Evolutionary conservation across 257 asterid genomes (phyloP).

Genomic region (Solanum microdontum): DNA sequence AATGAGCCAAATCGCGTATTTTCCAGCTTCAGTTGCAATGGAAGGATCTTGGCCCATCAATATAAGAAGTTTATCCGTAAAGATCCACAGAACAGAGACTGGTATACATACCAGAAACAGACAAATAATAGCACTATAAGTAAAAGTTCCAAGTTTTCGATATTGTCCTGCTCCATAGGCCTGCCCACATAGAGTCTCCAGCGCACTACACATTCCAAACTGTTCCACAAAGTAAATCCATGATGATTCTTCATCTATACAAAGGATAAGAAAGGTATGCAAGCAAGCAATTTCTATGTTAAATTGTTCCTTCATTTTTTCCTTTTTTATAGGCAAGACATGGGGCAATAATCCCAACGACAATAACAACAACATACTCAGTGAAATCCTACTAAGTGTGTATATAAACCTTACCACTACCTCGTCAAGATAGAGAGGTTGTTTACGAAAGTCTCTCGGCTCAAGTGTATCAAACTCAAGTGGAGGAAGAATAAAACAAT

Average conservation of each 20-base stretch:
- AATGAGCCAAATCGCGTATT: conserved; percentile 50
- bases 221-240: conserved; percentile 8
- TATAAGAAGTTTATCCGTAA: conserved; percentile 43
- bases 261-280: neutral
- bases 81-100: conserved; percentile 42
- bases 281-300: neutral
- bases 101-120: conserved; percentile 57
- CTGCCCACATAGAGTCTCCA: conserved; percentile 89
- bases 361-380: too few species aligned
- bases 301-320: neutral
- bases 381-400: too few species aligned
- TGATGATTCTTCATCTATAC: neutral
- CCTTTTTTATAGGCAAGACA: neutral
- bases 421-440: too few species aligned
- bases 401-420: too few species aligned
- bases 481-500: too few species aligned
- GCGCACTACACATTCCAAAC: conserved; percentile 79
- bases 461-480: too few species aligned
- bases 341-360: neutral
- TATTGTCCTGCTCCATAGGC: conserved; percentile 77
- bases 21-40: conserved; percentile 61
- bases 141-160: conserved; percentile 41
- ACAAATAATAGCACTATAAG: conserved; percentile 45
- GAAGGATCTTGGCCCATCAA: conserved; percentile 60
- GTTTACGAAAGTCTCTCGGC: too few species aligned